Percentiles rank a stretch among this genome's conserved stretches.
Conservation (phyloP, 202 grass and related monocot species). For the Setaria italica region DNA sequence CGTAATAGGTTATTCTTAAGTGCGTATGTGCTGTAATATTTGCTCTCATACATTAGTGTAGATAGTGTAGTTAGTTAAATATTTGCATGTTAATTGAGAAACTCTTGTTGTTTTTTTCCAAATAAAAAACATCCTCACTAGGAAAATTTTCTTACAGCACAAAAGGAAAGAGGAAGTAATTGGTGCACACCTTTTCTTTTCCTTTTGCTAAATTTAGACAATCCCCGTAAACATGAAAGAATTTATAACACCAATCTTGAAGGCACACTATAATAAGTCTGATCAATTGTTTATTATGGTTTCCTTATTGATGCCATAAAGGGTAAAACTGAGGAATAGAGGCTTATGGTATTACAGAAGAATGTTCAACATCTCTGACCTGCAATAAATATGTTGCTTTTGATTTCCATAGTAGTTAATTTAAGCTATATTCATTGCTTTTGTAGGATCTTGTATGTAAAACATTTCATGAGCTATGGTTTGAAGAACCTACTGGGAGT, state of each 20-base stretch:
- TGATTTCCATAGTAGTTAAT: constrained; percentile 21
- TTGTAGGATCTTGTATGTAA: constrained; percentile 96
- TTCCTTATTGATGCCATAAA: constrained; percentile 17
- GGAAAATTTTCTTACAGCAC: not conserved
- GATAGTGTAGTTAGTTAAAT: constrained; percentile 29
- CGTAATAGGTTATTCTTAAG: constrained; percentile 13
- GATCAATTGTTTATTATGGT: not conserved
- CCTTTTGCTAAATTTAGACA: constrained; percentile 10
- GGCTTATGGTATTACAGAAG: constrained; percentile 18
- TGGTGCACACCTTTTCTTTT: not conserved
- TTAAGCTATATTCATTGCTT: constrained; percentile 44
- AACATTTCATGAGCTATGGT: constrained; percentile 99
- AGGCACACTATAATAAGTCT: not conserved
- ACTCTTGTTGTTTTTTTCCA: not conserved
- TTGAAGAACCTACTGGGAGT: constrained; percentile 92
- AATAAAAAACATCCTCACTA: constrained; percentile 22
- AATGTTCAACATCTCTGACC: constrained; percentile 40
- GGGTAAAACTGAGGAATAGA: constrained; percentile 11
- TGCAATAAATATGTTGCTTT: constrained; percentile 39
- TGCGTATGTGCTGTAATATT: constrained; percentile 1
- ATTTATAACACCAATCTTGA: constrained; percentile 9
- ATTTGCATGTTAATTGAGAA: constrained; percentile 33
- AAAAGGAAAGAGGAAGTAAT: constrained; percentile 23
- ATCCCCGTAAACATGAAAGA: not conserved
- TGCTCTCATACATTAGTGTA: not conserved